These are phyloP conservation scores for Hypoxylon fuscum DNA, from an alignment of 495 filamentous ascomycete genomes.

Conservation along the genomic window DNA sequence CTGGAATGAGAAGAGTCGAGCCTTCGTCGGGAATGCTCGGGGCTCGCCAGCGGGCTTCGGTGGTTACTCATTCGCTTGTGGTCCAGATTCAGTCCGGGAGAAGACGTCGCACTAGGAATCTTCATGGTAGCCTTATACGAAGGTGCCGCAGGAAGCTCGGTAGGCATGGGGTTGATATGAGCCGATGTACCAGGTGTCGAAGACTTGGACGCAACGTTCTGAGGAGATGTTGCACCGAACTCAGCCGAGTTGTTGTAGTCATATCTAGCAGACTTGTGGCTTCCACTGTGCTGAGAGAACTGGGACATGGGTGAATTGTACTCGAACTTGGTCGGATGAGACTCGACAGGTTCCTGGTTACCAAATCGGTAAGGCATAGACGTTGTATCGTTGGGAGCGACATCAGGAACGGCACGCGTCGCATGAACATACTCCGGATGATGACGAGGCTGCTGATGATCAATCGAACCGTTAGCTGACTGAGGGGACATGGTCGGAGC, in stretches of 20 bases:
- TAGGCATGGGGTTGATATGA: slow-evolving; percentile 30
- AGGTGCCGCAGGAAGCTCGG: slow-evolving; percentile 39
- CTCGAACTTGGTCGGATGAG: slow-evolving; percentile 48
- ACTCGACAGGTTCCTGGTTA: slow-evolving; percentile 42
- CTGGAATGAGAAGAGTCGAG: slow-evolving; percentile 46
- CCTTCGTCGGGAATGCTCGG: slow-evolving; percentile 55
- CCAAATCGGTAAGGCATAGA: slow-evolving; percentile 49
- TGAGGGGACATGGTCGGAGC: slow-evolving; percentile 52
- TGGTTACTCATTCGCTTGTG: slow-evolving; percentile 52
- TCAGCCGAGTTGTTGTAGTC: slow-evolving; percentile 48
- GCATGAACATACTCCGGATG: slow-evolving; percentile 33
- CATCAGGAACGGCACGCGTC: slow-evolving; percentile 27
- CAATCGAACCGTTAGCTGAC: slow-evolving; percentile 43
- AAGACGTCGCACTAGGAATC: slow-evolving; percentile 43
- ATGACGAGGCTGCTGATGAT: slow-evolving; percentile 37
- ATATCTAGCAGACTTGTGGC: slow-evolving; percentile 35
- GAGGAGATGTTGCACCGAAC: slow-evolving; percentile 44
- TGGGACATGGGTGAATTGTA: slow-evolving; percentile 52
- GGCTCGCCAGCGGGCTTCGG: slow-evolving; percentile 49
- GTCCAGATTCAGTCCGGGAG: slow-evolving; percentile 44
- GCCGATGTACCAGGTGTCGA: slow-evolving; percentile 51
- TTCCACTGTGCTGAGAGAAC: slow-evolving; percentile 46
- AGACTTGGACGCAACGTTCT: slow-evolving; percentile 51
- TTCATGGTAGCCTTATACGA: slow-evolving; percentile 53
- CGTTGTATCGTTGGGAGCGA: slow-evolving; percentile 30